phyloP scores from a whole-genome alignment of 148 eudicot species.

The Nepenthes gracilis region DNA sequence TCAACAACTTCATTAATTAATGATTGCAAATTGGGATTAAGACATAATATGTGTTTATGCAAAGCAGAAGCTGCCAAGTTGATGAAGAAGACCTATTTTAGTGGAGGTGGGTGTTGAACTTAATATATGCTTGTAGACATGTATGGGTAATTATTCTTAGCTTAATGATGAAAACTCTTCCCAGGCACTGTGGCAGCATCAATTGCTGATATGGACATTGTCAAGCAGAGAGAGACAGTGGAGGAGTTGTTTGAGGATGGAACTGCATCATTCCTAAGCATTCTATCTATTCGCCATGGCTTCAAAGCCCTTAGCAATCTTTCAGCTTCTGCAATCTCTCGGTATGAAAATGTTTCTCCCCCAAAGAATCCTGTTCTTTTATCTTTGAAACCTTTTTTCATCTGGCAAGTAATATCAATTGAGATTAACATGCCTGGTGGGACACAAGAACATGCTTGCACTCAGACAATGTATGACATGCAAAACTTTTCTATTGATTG shows the following conservation, averaged over 20 bases:
- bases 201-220: conserved; percentile 84
- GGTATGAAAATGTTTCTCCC: conserved; percentile 25
- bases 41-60: conserved; percentile 1
- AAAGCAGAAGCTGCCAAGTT: conserved; percentile 70
- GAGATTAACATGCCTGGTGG: no score
- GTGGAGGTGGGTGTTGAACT: conserved; percentile 64
- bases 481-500: no score
- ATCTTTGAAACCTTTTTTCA: not conserved
- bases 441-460: no score
- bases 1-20: not conserved
- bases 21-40: not conserved
- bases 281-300: conserved; percentile 78
- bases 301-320: conserved; percentile 51
- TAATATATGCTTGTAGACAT: not conserved
- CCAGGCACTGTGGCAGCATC: conserved; percentile 95
- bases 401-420: no score
- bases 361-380: not conserved
- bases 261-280: conserved; percentile 72
- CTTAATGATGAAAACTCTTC: conserved; percentile 6
- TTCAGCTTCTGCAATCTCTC: conserved; percentile 47
- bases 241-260: conserved; percentile 94
- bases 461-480: no score
- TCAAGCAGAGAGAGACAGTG: conserved; percentile 67
- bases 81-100: conserved; percentile 80
- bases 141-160: not conserved